These are phyloP conservation scores for Prunus yedoensis DNA, from an alignment of 331 rosid genomes.

Conservation along the genomic window DNA sequence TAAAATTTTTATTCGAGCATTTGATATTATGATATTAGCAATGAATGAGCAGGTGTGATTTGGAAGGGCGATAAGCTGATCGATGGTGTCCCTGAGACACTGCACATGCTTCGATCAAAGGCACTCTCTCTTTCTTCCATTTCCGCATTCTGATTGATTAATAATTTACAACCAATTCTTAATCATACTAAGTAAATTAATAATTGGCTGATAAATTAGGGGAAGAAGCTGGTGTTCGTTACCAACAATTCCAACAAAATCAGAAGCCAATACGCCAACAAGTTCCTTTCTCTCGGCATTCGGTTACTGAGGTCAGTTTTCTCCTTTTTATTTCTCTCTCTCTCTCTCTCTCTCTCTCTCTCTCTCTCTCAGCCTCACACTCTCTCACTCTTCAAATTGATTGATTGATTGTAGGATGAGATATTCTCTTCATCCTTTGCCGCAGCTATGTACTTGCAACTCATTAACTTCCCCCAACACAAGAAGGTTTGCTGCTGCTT, in stretches of 20 bases:
- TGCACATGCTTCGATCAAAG: constrained; percentile 76
- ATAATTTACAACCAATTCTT: no score
- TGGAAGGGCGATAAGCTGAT: constrained; percentile 86
- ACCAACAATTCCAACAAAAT: constrained; percentile 79
- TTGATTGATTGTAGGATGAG: constrained; percentile 62
- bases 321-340: not conserved
- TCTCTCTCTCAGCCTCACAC: no score
- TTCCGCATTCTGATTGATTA: not conserved
- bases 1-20: not conserved
- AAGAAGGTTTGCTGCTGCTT: constrained; percentile 59
- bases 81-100: constrained; percentile 66
- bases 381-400: no score
- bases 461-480: constrained; percentile 60
- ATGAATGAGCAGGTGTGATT: constrained; percentile 57
- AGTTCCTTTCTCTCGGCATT: constrained; percentile 78
- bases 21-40: not conserved
- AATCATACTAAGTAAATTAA: not conserved
- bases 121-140: constrained; percentile 9
- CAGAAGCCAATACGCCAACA: constrained; percentile 62
- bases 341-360: no score
- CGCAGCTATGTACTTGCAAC: constrained; percentile 89
- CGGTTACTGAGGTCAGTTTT: constrained; percentile 53
- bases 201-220: constrained; percentile 27
- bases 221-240: constrained; percentile 81
- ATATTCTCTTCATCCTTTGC: constrained; percentile 94